Base-by-base conservation (phyloP, 768 basidiomycete genomes). In the Tricholoma matsutake region DNA sequence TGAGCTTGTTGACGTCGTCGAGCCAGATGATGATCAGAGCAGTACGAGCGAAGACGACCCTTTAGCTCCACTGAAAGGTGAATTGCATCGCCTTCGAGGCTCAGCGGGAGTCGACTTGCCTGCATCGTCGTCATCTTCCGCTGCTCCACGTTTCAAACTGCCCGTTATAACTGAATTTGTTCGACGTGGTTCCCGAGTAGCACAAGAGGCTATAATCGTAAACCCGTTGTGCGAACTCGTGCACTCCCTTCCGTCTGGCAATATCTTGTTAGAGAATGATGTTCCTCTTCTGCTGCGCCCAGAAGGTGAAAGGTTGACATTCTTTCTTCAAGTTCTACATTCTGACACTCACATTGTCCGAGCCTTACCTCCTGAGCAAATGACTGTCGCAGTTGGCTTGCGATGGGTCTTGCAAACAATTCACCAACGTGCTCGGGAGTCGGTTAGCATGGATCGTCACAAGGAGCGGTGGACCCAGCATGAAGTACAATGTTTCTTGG, bases 1-100 rank as follows among this genome's bases (percentile, higher is more conserved):
- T 62, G 87, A 91, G 61, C 72, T 91, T 16, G 76, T 92, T 45
- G 90, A 89, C 60, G 89, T 91, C 10, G 77, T 84, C 0, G 86
- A 89, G 66, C 81, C 81, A 25, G 78, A 87, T 60, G 81, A 82
- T 34, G n/a, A 11, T 53, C 29, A 11, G 29, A 53, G 41, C 41
- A 20, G 41, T 43, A 83, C 83, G 14, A 81, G 79, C 49, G 77
- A 73, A 5, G 72, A 70, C 9, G 88, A 92, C 69, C 81, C 81
- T 18, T 78, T 92, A 7, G 89, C 88, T 6, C 88, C 88, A 31
- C 73, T 92, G 14, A 87, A 83, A 63, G 87, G 87, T 18, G 88
- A 85, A 59, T 74, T 92, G 20, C 75, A 85, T 55, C 83, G 83
- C 35, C 79, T 92, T 35, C 84, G 81, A 35, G 69, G 68, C 6